Percentiles rank a stretch among this genome's conserved stretches.
Conservation (phyloP, 805 yeast species). For the Saccharomycopsis guyanensis region DNA sequence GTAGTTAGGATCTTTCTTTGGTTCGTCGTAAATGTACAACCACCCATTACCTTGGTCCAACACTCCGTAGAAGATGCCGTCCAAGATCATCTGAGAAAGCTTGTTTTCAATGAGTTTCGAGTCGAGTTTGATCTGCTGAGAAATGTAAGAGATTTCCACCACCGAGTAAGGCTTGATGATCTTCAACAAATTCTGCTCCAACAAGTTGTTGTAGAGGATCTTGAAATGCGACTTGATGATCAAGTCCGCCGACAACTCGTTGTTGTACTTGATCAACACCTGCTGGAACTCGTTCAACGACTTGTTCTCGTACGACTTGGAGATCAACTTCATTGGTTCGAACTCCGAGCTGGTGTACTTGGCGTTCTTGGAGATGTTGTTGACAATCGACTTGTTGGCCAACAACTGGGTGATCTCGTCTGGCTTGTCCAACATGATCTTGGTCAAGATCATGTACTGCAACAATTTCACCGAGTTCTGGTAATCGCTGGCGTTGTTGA, state of each 20-base stretch:
- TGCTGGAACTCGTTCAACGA: constrained; percentile 85
- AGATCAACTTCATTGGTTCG: constrained; percentile 47
- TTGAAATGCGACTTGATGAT: constrained; percentile 88
- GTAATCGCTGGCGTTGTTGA: constrained; percentile 44
- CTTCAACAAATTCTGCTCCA: constrained; percentile 88
- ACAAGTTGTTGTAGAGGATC: constrained; percentile 83
- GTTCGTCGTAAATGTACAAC: constrained; percentile 86
- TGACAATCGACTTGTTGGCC: constrained; percentile 62
- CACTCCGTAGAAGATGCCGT: constrained; percentile 91
- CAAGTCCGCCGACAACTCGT: constrained; percentile 76
- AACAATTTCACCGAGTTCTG: constrained; percentile 67
- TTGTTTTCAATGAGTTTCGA: constrained; percentile 87
- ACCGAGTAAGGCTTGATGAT: constrained; percentile 94
- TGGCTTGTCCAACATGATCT: constrained; percentile 82
- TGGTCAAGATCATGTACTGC: constrained; percentile 87
- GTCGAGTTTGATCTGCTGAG: constrained; percentile 82
- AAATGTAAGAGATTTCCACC: constrained; percentile 87
- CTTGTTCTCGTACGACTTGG: constrained; percentile 41
- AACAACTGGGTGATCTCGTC: constrained; percentile 80
- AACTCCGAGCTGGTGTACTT: constrained; percentile 39
- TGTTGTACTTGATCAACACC: constrained; percentile 62
- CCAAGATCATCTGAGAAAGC: constrained; percentile 92
- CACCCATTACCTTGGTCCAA: constrained; percentile 98
- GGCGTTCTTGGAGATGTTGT: constrained; percentile 46
- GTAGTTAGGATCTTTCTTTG: constrained; percentile 80